Base-by-base conservation (phyloP, 2,329 filamentous ascomycete genomes). In the Ophiostoma himal-ulmi region DNA sequence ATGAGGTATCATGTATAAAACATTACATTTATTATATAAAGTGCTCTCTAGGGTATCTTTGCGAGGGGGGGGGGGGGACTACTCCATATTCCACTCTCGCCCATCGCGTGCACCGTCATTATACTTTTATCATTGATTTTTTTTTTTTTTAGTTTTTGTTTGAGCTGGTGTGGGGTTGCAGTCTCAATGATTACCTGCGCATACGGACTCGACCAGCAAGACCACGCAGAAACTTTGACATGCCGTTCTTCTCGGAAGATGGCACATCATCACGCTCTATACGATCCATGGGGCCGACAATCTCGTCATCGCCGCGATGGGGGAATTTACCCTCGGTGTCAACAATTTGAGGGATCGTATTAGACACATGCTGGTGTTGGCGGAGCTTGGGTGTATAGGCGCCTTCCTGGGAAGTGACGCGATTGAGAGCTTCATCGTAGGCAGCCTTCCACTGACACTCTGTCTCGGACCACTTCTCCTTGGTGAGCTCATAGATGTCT, bases 251-350 rank as follows among this genome's bases (percentile, higher is more conserved):
- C 36, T 70, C 71, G 26, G 22, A 22, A 5, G 34, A 26, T 1
- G 62, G 67, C 6, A 64, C 34, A 20, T 14, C 44, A n/a, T 69
- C 52, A 14, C 64, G 69, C 57, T 67, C 70, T 34, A 86, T 84
- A 14, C 86, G 85, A 75, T 88, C 87, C 94, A 97, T 97, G 7
- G 94, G 94, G 1, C 94, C 94, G 64, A 97, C 93, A 77, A 97
- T 96, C 78, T 96, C 94, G 75, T 94, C 90, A 76, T 97, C 93
- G 69, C 93, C 93, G 41, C 94, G 86, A 75, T 90, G 88, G 34
- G 93, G 93, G 76, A 97, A 97, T 79, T 97, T 97, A 77, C 91
- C 90, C 73, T 91, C 90, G 77, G 89, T 83, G 77, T 91, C 88
- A 73, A 89, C 83, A 75, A 94, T 86, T 36, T 86, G 84, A 0